phyloP scores from a whole-genome alignment of 257 asterid species.

The Rhazya stricta region DNA sequence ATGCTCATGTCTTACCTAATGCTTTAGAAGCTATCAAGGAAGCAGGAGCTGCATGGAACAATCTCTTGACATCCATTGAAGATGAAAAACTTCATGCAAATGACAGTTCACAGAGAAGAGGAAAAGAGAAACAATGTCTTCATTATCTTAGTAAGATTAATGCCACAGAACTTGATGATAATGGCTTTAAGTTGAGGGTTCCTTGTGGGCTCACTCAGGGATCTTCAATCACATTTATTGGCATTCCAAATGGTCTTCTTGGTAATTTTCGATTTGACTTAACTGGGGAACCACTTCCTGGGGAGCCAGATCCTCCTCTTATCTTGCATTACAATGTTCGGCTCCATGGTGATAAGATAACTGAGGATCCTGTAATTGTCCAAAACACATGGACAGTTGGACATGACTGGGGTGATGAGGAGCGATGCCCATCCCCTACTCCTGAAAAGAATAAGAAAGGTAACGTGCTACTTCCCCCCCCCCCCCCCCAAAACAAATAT shows the following conservation, averaged over 20 bases:
- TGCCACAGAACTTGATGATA: conserved; percentile 58
- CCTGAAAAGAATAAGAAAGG: conserved; percentile 67
- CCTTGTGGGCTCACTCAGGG: conserved; percentile 99
- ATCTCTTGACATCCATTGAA: conserved; percentile 61
- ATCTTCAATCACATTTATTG: conserved; percentile 87
- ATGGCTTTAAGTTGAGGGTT: conserved; percentile 57
- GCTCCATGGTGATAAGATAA: conserved; percentile 81
- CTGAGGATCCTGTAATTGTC: conserved; percentile 91
- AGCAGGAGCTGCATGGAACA: conserved; percentile 79
- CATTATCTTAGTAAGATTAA: conserved; percentile 82
- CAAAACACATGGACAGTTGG: conserved; percentile 97
- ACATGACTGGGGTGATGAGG: conserved; percentile 97
- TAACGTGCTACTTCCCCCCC: too few species aligned
- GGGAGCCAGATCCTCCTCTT: conserved; percentile 96
- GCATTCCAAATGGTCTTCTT: conserved; percentile 90
- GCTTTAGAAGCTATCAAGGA: conserved; percentile 79
- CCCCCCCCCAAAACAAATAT: too few species aligned
- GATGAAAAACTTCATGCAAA: conserved; percentile 58
- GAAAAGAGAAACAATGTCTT: conserved; percentile 93
- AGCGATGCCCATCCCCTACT: conserved; percentile 75
- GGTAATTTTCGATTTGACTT: conserved; percentile 81
- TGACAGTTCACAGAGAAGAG: conserved; percentile 54
- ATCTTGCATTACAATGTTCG: conserved; percentile 91
- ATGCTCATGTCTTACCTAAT: conserved; percentile 73
- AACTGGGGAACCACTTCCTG: conserved; percentile 93